Evolutionary conservation across 1,284 basidiomycete genomes (phyloP), one percentile per base, ranked within the genome.

Genomic region (Trichosporon coremiiforme): DNA sequence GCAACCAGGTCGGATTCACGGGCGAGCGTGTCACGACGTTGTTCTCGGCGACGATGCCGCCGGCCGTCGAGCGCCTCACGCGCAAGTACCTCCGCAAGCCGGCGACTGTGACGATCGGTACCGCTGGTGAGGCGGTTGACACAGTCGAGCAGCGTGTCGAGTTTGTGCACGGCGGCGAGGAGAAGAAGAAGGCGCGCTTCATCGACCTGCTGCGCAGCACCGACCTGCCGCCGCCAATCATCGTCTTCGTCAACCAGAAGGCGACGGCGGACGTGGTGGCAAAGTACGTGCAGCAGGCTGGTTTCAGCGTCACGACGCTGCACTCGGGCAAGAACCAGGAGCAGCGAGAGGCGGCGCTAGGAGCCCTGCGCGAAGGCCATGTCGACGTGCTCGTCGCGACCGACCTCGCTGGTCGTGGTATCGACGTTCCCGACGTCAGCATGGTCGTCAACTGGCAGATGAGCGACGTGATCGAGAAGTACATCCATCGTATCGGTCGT

Each of bases 231-330:
- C 89, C 96, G 31, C 97, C 97, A 1, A 98, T 99, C 78, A 99
- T 99, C 75, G 92, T 96, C 13, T 99, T 99, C 84, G 95, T 98
- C 86, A 99, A 98, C 84, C 95, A 98, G 84, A 99, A 98, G 87
- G 96, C 96, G 87, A 95, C 93, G 6, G 96, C 95, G 62, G 96
- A 99, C 79, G 91, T 93, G 89, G 92, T 99, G 25, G 91, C 93
- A 50, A 93, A 93, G 81, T 95, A 97, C 78, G 86, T 99, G 8
- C 89, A 90, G 66, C 90, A 93, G 68, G 91, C 90, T 47, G 93
- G 93, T 55, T 89, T 93, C 81, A 90, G 86, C 72, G 90, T 91
- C 0, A 89, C 93, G 9, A 95, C 94, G 0, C 82, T 99, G 74
- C 97, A 99, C 82, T 97, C 95, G 4, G 96, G 95, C 71, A 98